Evolutionary conservation across 352 stramenopile species (phyloP), one percentile per base, ranked within the genome.

Genomic region (Globisporangium emineosum): DNA sequence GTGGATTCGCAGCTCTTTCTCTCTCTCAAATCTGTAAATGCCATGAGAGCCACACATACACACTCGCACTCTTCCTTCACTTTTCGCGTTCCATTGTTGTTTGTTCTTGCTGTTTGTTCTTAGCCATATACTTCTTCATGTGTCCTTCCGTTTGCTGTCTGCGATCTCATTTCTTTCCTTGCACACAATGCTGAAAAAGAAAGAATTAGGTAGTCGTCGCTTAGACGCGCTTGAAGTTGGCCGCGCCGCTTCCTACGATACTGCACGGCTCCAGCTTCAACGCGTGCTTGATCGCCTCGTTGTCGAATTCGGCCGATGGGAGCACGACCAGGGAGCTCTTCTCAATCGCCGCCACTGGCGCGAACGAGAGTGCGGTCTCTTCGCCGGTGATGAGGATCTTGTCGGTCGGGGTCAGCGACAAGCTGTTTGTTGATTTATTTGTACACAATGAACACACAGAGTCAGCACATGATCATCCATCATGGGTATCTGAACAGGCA

Each of bases 141-240:
- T 58, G 52, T 58, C 25, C 29, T n/a, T 56, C 2, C 51, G 37
- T 23, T 5, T 57, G 29, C n/a, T 30, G 6, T 27, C 13, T 7
- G 35, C 19, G 10, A 1, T 7, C 21, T 53, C 45, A 10, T 33
- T 58, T 21, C 15, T 43, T 17, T 25, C 25, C 4, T 21, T 29
- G 27, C 40, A 17, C 12, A 10, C 52, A 12, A 21, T 58, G 30
- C 9, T 5, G 15, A 17, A 42, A 12, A 40, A 42, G 15, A 40
- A 42, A 27, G n/a, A 45, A 5, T n/a, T n/a, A n/a, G n/a, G n/a
- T n/a, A 30, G 32, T 57, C 29, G 17, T 7, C 2, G 30, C 6
- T 90, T 89, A 92, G 64, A 94, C 77, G 65, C 88, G 85, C 81
- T 92, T 91, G 74, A 93, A 94, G 70, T 89, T 80, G 58, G 85